Conservation (phyloP, 352 stramenopile species). For the Phytophthora nicotianae region DNA sequence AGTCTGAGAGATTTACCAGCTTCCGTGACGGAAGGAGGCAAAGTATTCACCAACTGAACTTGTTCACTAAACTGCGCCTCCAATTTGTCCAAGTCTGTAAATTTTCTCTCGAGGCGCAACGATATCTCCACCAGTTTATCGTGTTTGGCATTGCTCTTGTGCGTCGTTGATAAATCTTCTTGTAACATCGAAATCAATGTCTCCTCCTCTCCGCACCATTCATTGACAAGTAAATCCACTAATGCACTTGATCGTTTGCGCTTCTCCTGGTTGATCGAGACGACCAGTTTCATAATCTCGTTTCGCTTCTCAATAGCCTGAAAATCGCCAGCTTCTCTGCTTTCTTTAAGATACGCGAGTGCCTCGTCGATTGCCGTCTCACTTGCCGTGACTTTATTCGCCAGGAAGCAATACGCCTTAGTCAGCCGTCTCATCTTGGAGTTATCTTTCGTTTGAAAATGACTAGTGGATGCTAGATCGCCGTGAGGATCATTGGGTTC, state of each 20-base stretch:
- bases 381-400: conserved; percentile 14
- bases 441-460: not conserved
- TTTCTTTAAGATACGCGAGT: conserved; percentile 10
- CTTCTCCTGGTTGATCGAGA: conserved; percentile 25
- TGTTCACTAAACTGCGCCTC: conserved; percentile 6
- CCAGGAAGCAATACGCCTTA: conserved; percentile 9
- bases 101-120: conserved; percentile 1
- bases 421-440: conserved; percentile 5
- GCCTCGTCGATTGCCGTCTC: conserved; percentile 22
- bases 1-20: not conserved
- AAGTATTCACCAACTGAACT: not conserved
- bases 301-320: conserved; percentile 6
- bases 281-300: conserved; percentile 18
- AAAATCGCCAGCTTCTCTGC: conserved; percentile 9
- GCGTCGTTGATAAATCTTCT: not conserved
- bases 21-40: not conserved
- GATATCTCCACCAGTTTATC: conserved; percentile 6
- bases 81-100: not conserved
- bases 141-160: not conserved
- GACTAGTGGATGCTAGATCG: not conserved
- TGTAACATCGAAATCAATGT: conserved; percentile 1
- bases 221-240: conserved; percentile 2
- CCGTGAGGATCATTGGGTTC: not conserved
- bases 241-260: conserved; percentile 10
- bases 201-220: conserved; percentile 5